Evolutionary conservation across 805 yeast genomes (phyloP).

Genomic region (Saturnispora zaruensis): DNA sequence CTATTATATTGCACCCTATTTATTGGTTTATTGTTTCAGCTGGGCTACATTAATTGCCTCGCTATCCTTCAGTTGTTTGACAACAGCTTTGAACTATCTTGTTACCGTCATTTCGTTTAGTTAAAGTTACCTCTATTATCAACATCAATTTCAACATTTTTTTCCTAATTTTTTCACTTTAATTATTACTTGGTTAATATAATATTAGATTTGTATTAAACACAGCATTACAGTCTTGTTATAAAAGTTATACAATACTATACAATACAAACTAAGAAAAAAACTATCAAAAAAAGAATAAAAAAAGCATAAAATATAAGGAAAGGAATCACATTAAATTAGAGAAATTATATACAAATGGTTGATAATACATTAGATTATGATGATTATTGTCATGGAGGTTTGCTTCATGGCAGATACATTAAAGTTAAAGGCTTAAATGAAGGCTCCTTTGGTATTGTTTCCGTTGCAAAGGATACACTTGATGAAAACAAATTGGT

Average conservation of each 20-base stretch:
- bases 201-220: neutral
- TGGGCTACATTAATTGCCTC: neutral
- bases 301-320: neutral
- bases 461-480: constrained; percentile 75
- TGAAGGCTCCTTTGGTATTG: constrained; percentile 91
- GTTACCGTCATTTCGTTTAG: neutral
- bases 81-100: neutral
- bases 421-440: constrained; percentile 65
- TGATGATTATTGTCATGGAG: constrained; percentile 26
- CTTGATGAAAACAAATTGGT: constrained; percentile 41
- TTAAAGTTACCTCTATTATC: neutral
- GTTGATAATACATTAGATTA: constrained; percentile 17
- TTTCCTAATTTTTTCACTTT: neutral
- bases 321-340: too few species aligned
- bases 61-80: neutral
- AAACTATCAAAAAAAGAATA: neutral
- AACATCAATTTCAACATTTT: neutral
- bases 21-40: neutral
- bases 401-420: constrained; percentile 54
- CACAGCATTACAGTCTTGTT: neutral
- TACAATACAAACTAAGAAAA: neutral
- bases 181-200: neutral
- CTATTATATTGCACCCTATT: neutral
- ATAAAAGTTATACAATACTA: neutral
- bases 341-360: neutral